A percentile compares a stretch with the other conserved stretches of the same genome.
These are phyloP conservation scores for Aspergillus panamensis DNA, from an alignment of 495 filamentous ascomycete species.

Conservation along the genomic window DNA sequence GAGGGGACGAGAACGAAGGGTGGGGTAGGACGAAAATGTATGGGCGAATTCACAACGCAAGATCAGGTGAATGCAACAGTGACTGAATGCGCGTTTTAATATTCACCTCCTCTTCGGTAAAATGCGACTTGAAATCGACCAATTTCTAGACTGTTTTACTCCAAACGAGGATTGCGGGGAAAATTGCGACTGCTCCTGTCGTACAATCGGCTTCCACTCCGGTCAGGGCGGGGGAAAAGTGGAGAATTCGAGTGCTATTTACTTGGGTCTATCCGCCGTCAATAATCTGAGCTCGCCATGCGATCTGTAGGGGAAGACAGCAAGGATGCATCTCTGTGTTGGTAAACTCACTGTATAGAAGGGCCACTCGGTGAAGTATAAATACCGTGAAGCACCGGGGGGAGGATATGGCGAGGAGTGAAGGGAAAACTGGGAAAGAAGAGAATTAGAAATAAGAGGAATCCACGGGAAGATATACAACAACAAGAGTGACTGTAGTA, in stretches of 20 bases:
- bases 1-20: not conserved
- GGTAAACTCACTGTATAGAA: not conserved
- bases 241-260: conserved; percentile 18
- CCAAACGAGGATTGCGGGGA: conserved; percentile 7
- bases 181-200: not conserved
- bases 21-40: conserved; percentile 7
- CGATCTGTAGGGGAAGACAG: not conserved
- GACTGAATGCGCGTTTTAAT: conserved; percentile 8
- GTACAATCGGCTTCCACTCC: conserved; percentile 12
- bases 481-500: too few species aligned
- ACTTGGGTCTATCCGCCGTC: conserved; percentile 3
- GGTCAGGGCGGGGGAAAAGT: conserved; percentile 28
- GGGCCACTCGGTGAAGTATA: not conserved
- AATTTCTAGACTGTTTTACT: conserved; percentile 15
- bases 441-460: conserved; percentile 2
- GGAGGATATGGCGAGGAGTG: not conserved
- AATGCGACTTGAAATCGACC: not conserved
- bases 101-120: not conserved
- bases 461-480: not conserved
- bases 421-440: not conserved
- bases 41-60: too few species aligned
- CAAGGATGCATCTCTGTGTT: not conserved
- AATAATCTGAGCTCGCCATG: not conserved
- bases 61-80: not conserved
- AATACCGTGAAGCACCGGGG: not conserved